phyloP scores from a whole-genome alignment of 768 basidiomycete species.

The Lyophyllum decastes region DNA sequence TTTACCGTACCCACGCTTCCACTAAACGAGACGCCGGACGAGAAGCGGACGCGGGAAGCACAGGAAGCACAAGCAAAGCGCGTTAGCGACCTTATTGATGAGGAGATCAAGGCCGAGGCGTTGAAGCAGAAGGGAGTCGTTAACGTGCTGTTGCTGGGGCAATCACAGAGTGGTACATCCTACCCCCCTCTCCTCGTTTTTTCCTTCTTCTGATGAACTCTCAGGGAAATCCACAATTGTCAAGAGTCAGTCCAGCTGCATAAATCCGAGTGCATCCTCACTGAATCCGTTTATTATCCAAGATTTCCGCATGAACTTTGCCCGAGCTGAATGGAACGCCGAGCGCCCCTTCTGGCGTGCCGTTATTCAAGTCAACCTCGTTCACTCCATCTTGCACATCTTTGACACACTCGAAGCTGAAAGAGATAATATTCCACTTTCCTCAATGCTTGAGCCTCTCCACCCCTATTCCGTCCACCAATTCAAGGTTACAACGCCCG shows the following conservation, averaged over 20 bases:
- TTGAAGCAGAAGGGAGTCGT: no score
- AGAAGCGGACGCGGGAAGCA: no score
- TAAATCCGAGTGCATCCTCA: not conserved
- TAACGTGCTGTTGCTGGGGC: no score
- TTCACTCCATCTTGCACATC: slow-evolving; percentile 64
- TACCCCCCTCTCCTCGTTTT: not conserved
- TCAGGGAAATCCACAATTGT: slow-evolving; percentile 62
- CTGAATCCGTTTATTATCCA: not conserved
- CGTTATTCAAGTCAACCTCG: slow-evolving; percentile 78
- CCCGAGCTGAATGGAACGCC: slow-evolving; percentile 55
- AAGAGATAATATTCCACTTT: slow-evolving; percentile 31
- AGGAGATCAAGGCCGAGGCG: no score
- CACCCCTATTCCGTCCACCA: no score
- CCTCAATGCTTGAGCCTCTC: slow-evolving; percentile 29
- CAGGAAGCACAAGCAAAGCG: no score
- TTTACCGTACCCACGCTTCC: no score
- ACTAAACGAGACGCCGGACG: no score
- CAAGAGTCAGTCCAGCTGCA: slow-evolving; percentile 44
- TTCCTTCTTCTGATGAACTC: not conserved
- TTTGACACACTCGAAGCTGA: slow-evolving; percentile 59
- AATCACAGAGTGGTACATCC: no score
- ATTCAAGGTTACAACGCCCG: no score
- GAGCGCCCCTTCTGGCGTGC: slow-evolving; percentile 75
- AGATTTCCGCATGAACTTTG: slow-evolving; percentile 76
- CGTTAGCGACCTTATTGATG: no score